Percentiles rank a stretch among this genome's conserved stretches.
phyloP scores from a whole-genome alignment of 2,329 filamentous ascomycete species.

The Ceratocystis albifundus region DNA sequence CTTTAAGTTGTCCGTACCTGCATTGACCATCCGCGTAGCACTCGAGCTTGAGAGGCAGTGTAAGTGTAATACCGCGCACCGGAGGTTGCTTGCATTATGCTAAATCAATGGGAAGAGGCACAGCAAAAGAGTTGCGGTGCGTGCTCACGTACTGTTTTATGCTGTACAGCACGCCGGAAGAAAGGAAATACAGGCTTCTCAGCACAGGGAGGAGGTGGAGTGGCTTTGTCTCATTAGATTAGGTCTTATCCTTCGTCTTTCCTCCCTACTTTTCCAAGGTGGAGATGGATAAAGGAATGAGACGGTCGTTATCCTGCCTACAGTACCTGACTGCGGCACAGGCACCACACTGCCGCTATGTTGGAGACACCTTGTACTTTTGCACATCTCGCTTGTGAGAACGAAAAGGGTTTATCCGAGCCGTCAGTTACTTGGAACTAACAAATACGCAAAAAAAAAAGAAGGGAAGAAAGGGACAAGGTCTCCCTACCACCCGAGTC shows the following conservation, averaged over 20 bases:
- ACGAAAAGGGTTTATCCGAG: conserved; percentile 1
- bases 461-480: no score
- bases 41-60: neutral
- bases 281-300: neutral
- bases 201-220: neutral
- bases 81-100: neutral
- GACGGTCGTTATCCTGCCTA: neutral
- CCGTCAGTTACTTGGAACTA: neutral
- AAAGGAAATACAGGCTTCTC: neutral
- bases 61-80: neutral
- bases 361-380: neutral
- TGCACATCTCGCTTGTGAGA: neutral
- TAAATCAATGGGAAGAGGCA: conserved; percentile 6
- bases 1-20: conserved; percentile 12
- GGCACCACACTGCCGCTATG: neutral
- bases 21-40: neutral
- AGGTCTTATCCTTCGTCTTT: neutral
- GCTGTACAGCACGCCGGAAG: neutral
- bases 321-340: neutral
- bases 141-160: neutral
- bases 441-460: neutral
- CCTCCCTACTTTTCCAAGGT: neutral
- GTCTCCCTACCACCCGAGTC: no score
- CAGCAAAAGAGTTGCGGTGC: neutral
- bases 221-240: neutral